Evolutionary conservation across 2,329 filamentous ascomycete species (phyloP).

Genomic region (Geoglossum cookeanum): DNA sequence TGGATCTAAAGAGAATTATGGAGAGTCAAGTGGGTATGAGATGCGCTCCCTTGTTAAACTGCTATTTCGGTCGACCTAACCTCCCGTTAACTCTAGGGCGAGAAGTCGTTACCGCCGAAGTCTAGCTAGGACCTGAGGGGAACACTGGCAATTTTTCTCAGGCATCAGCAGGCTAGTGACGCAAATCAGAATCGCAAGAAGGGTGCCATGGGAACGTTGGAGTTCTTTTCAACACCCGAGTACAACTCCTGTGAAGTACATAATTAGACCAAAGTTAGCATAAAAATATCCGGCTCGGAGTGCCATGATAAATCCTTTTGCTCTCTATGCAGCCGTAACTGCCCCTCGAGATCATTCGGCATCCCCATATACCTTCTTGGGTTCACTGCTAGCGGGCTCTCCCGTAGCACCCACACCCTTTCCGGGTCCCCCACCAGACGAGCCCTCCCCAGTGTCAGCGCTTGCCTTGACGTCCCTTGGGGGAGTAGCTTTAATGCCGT

Average conservation of each 20-base stretch:
- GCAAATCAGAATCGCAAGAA: too few species aligned
- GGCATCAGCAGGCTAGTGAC: too few species aligned
- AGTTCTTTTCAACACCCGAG: too few species aligned
- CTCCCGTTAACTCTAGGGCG: background rate
- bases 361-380: background rate
- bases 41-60: background rate
- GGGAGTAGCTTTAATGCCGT: background rate
- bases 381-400: background rate
- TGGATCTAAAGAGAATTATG: background rate
- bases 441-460: background rate
- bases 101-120: background rate
- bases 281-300: background rate
- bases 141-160: too few species aligned
- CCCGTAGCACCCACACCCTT: background rate
- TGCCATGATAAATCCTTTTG: background rate
- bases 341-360: background rate
- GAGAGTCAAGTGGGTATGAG: background rate
- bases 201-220: too few species aligned
- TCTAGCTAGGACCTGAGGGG: too few species aligned
- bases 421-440: background rate
- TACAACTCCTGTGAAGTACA: too few species aligned
- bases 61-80: background rate
- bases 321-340: background rate
- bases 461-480: background rate
- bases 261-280: too few species aligned